Evolutionary conservation across 495 filamentous ascomycete genomes (phyloP), one percentile per base, ranked within the genome.

Genomic region (Tuber melanosporum): DNA sequence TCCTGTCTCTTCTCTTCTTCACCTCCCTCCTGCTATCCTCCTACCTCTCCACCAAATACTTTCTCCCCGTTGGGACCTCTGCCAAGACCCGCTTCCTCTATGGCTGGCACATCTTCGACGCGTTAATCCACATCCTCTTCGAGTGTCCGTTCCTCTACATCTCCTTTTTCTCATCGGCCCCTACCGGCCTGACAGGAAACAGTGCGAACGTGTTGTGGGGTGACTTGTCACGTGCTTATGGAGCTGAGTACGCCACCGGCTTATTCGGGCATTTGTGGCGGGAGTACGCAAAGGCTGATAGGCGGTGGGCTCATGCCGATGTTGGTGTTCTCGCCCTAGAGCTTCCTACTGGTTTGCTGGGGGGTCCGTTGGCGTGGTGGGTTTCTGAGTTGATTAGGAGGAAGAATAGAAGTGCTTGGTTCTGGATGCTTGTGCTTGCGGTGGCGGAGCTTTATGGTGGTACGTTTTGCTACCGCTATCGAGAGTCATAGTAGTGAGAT

Each of bases 371-470:
- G 71, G 92, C 93, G 14, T 80, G 89, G 44, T 91, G 89, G 81
- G 88, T 93, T 43, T 92, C 91, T 77, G 92, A 91, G 82, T 85
- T 90, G 66, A 85, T 95, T 73, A 82, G 85, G 69, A 86, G 84
- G 83, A 88, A 86, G 79, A 87, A 86, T n/a, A 87, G 87, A 73
- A 85, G 89, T 72, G 57, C 26, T 36, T 91, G 90, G 87, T 88
- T 95, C 77, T 86, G 89, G 81, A 91, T 93, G 84, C 87, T 89
- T 43, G 87, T 93, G 41, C 84, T 97, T 72, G 94, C 94, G n/a
- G 95, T 92, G 10, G 94, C 89, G n/a, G 95, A 98, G 86, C 83
- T 98, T 19, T 98, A 98, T 85, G 95, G 95, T 52, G 94, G 92
- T 87, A 70, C 43, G 62, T 76, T n/a, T 75, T 10, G 32, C 19